Evolutionary conservation across 1,139 yeast genomes (phyloP).

Genomic region (Nakaseomyces glabratus): DNA sequence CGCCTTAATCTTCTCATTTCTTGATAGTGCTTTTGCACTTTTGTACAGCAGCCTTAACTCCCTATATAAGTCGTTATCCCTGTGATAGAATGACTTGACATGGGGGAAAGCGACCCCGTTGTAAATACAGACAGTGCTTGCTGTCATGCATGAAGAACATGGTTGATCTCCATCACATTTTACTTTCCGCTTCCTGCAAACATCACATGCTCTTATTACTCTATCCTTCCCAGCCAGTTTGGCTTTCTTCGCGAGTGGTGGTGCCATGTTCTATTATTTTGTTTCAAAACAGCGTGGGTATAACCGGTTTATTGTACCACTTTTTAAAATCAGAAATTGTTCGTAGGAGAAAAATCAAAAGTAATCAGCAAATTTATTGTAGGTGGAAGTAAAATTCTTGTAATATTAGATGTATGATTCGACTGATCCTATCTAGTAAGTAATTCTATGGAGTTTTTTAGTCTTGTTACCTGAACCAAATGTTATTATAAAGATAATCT

Average conservation of each 20-base stretch:
- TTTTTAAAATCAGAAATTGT: too few species aligned
- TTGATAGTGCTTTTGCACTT: conserved; percentile 3
- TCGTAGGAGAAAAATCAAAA: too few species aligned
- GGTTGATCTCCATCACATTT: conserved; percentile 15
- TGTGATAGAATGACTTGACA: background rate
- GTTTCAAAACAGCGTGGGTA: too few species aligned
- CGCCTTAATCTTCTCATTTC: background rate
- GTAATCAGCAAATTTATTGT: too few species aligned
- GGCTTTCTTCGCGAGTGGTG: background rate
- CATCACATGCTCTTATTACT: conserved; percentile 12
- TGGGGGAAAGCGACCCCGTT: background rate
- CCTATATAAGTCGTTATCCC: conserved; percentile 3
- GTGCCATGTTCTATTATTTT: too few species aligned
- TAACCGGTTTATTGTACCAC: too few species aligned
- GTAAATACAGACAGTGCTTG: conserved; percentile 8
- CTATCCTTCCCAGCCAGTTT: conserved; percentile 6
- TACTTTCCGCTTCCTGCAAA: conserved; percentile 13
- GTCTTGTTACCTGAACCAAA: too few species aligned
- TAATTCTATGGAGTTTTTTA: too few species aligned
- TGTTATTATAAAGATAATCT: too few species aligned
- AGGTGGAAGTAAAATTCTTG: too few species aligned
- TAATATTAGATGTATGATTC: too few species aligned
- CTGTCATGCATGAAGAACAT: conserved; percentile 11
- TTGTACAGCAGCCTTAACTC: background rate
- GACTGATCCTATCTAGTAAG: too few species aligned